Evolutionary conservation across 495 filamentous ascomycete genomes (phyloP), one percentile per base, ranked within the genome.

Genomic region (Tuber melanosporum): DNA sequence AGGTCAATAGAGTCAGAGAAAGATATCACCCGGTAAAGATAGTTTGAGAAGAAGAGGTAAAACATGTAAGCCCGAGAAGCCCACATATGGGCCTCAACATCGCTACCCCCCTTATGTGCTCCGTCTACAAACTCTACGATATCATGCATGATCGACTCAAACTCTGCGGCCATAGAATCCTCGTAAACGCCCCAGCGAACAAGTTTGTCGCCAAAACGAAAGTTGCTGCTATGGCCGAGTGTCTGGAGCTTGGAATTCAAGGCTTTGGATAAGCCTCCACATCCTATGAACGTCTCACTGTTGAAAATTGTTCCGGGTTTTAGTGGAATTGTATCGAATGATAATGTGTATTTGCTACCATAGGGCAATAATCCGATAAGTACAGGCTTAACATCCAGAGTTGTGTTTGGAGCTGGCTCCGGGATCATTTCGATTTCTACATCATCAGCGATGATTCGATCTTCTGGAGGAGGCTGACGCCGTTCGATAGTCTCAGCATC

Each of bases 181-280:
- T 92, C 87, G 91, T 93, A 96, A 3, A 83, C 72, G 20, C 88
- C 89, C 92, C 93, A 95, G 72, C 85, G 84, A 70, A 92, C 84
- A 0, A 76, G 81, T 74, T 86, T 86, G 44, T 89, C 86, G 20
- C 86, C 87, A 43, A 91, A 82, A 5, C 79, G 52, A 52, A 91
- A 86, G 57, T 78, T 75, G 6, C 80, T 81, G 75, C 78, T 70
- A 75, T 75, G 76, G 87, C 85, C 71, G 87, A 69, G 74, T 86
- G 80, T 42, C 80, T 57, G 20, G 41, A 81, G 41, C 77, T 76
- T 49, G 70, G 39, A 45, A 20, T 77, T 66, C 44, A 84, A 78
- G 44, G 75, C 83, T 44, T 49, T 75, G 0, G 44, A 75, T 70
- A 84, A 76, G 14, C 76, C 41, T 39, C 79, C 83, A 36, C 71